Percentiles rank a stretch among this genome's conserved stretches.
Conservation (phyloP, 2,329 filamentous ascomycete genomes). For the Aureobasidium sp. region DNA sequence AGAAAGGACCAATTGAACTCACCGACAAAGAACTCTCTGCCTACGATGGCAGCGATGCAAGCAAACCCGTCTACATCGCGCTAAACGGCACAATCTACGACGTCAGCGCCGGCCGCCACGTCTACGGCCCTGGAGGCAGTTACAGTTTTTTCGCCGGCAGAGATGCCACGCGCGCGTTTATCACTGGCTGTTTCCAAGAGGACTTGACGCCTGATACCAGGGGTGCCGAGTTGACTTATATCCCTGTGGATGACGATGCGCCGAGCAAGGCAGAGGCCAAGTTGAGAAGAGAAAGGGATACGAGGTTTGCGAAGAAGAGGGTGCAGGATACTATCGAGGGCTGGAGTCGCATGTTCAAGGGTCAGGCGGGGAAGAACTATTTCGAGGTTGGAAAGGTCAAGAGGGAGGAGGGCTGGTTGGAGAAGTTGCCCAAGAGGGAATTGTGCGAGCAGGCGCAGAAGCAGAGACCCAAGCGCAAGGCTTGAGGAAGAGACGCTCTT, state of each 20-base stretch:
- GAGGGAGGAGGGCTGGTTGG: constrained; percentile 52
- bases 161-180: constrained; percentile 79
- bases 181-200: constrained; percentile 85
- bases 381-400: constrained; percentile 67
- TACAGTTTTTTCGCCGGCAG: constrained; percentile 81
- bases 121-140: constrained; percentile 61
- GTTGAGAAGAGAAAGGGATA: constrained; percentile 53
- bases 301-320: constrained; percentile 52
- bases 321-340: constrained; percentile 61
- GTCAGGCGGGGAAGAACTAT: constrained; percentile 63
- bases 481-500: background rate
- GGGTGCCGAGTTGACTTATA: constrained; percentile 79
- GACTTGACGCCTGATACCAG: constrained; percentile 78
- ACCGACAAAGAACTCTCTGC: constrained; percentile 64
- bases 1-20: constrained; percentile 54
- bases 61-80: constrained; percentile 77
- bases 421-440: constrained; percentile 46
- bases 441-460: constrained; percentile 65
- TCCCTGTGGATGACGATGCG: constrained; percentile 46
- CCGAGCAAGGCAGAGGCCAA: constrained; percentile 33
- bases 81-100: constrained; percentile 85
- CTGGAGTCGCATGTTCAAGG: constrained; percentile 73
- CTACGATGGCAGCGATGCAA: constrained; percentile 69
- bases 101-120: constrained; percentile 51
- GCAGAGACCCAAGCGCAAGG: constrained; percentile 46